Conservation (phyloP, 1,139 yeast genomes). For the Hyphopichia pseudoburtonii region DNA sequence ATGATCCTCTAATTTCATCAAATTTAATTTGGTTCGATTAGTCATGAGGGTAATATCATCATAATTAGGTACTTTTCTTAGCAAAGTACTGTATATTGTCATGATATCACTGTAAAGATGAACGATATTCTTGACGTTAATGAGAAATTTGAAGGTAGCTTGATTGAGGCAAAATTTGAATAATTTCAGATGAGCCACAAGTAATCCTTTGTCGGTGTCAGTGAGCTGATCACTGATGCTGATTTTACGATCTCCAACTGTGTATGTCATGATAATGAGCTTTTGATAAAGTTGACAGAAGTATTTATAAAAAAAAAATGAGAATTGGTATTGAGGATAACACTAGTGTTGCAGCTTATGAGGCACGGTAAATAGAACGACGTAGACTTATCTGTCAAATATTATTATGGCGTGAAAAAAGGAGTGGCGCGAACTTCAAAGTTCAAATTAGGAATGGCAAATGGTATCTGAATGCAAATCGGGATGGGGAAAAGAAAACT, state of each 20-base stretch:
- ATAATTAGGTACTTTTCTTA: slow-evolving; percentile 41
- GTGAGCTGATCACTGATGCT: slow-evolving; percentile 5
- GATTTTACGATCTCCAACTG: slow-evolving; percentile 29
- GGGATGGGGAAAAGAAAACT: no score
- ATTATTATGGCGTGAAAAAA: no score
- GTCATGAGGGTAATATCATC: slow-evolving; percentile 44
- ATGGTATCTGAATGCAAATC: no score
- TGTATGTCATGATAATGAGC: slow-evolving; percentile 39
- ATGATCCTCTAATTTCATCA: slow-evolving; percentile 33
- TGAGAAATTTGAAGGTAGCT: slow-evolving; percentile 27
- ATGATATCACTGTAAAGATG: slow-evolving; percentile 41
- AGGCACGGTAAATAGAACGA: no score
- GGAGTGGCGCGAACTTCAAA: no score
- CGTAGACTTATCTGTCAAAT: no score
- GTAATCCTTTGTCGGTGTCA: slow-evolving; percentile 24
- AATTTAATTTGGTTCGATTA: slow-evolving; percentile 19
- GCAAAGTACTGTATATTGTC: slow-evolving; percentile 41
- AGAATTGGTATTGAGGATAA: no score
- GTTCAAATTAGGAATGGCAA: no score
- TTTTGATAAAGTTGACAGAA: no score
- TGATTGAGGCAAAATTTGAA: slow-evolving; percentile 37
- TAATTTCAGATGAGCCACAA: slow-evolving; percentile 28
- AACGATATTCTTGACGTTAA: slow-evolving; percentile 30
- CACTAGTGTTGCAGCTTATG: no score
- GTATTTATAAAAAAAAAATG: no score